Base-by-base conservation (phyloP, 129 eudicot genomes). In the Lactuca sativa region DNA sequence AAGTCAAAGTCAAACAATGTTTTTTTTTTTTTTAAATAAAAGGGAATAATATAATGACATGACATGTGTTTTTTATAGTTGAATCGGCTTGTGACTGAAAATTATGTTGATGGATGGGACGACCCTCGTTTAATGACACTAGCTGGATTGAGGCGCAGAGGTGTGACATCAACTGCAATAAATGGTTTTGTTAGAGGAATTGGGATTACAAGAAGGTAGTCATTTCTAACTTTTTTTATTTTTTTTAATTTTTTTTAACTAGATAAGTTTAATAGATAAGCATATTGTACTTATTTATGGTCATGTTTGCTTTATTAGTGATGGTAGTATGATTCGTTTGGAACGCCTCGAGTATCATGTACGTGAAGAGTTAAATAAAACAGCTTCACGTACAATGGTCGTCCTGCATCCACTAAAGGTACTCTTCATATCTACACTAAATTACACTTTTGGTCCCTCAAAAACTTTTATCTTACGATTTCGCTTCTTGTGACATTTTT, bases 121-220 rank as follows among this genome's bases (percentile, higher is more conserved):
- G 99, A 95, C 73, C 99, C 99, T 61, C 95, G 99, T n/a, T 61
- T 95, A 72, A 95, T 95, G 99, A 95, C 99, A 1, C 78, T 95
- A 33, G 88, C 97, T 52, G 99, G 97, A 49, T 73, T 95, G 80
- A 75, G 97, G 41, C 96, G 99, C 48, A 86, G 99, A 80, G 99
- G 99, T 49, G 84, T 95, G 66, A 90, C 95, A 59, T 72, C 99
- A 44, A 81, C 93, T 17, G 85, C 99, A 62, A 95, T 95, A 21
- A 93, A 90, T 75, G 60, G 90, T 55, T 93, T 93, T 75, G 99
- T 90, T 73, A 84, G 87, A 67, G 99, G 97, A 64, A 83, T 90
- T 32, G 99, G 99, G 60, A 93, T 93, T 30, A 93, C 99, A 52
- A 84, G 99, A 87, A 90, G 99, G 99, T 92, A 54, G 51, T 52